Conservation (phyloP, 305 asterid genomes). For the Fraxinus latifolia region DNA sequence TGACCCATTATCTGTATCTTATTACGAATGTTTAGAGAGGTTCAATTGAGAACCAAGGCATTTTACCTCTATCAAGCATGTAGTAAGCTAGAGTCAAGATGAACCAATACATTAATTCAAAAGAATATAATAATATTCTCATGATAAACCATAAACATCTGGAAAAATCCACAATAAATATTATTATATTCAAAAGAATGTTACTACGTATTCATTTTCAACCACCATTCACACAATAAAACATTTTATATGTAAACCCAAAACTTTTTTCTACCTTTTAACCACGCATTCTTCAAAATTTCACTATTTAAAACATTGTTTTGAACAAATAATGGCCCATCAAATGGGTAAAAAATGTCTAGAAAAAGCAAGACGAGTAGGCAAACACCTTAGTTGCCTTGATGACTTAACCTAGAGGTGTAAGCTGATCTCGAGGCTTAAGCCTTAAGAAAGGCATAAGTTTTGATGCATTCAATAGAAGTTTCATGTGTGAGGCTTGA, state of each 20-base stretch:
- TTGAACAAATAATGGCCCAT: no score
- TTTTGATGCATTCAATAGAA: not conserved
- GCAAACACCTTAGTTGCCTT: not conserved
- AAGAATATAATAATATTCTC: no score
- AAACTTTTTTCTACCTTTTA: no score
- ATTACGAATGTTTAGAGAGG: not conserved
- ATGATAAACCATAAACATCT: no score
- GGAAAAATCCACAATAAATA: no score
- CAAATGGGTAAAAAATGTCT: not conserved
- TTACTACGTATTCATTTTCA: no score
- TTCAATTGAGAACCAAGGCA: not conserved
- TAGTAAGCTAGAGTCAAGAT: not conserved
- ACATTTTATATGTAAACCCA: no score
- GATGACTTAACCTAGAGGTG: not conserved
- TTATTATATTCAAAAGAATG: no score
- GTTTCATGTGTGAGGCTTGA: not conserved
- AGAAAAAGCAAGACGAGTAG: not conserved
- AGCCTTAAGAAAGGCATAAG: not conserved
- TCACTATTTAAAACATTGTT: no score
- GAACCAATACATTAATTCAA: no score
- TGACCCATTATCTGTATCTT: not conserved
- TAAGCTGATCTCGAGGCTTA: not conserved
- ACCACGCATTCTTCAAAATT: no score
- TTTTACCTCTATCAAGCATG: not conserved
- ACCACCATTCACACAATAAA: no score